phyloP scores from a whole-genome alignment of 208 protist species.

The Acanthamoeba sp. region DNA sequence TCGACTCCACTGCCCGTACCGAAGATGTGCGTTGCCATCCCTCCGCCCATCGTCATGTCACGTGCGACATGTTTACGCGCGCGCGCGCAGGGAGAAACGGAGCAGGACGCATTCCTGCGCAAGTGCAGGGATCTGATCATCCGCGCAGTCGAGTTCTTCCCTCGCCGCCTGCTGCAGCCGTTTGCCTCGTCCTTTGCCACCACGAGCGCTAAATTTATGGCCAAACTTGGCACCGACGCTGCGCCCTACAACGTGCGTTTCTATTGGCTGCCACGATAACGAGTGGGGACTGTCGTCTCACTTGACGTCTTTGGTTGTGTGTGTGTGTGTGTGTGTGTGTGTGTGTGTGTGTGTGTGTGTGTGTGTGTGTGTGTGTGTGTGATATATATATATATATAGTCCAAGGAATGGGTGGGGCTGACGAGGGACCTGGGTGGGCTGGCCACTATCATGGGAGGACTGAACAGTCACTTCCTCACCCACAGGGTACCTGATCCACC shows the following conservation, averaged over 20 bases:
- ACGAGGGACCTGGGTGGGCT: conserved; percentile 25
- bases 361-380: too few species aligned
- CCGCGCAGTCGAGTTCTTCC: conserved; percentile 19
- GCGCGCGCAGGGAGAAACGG: not conserved
- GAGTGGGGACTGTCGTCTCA: too few species aligned
- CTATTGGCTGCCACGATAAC: not conserved
- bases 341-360: too few species aligned
- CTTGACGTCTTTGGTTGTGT: too few species aligned
- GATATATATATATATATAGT: too few species aligned
- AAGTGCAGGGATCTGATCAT: conserved; percentile 51
- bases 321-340: too few species aligned
- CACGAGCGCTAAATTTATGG: not conserved
- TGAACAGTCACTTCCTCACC: conserved; percentile 1
- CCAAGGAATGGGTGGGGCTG: not conserved
- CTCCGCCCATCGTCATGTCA: not conserved
- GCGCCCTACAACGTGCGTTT: not conserved
- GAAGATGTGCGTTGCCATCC: not conserved
- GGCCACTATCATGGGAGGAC: conserved; percentile 20
- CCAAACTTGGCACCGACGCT: not conserved
- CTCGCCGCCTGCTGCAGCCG: conserved; percentile 12
- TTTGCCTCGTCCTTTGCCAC: conserved; percentile 34
- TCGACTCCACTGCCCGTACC: not conserved
- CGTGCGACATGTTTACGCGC: not conserved
- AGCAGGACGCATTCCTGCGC: conserved; percentile 53
- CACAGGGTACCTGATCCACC: not conserved